These are phyloP conservation scores for Insectozyma bohioensis DNA, from an alignment of 1,139 yeast species.

Conservation along the genomic window DNA sequence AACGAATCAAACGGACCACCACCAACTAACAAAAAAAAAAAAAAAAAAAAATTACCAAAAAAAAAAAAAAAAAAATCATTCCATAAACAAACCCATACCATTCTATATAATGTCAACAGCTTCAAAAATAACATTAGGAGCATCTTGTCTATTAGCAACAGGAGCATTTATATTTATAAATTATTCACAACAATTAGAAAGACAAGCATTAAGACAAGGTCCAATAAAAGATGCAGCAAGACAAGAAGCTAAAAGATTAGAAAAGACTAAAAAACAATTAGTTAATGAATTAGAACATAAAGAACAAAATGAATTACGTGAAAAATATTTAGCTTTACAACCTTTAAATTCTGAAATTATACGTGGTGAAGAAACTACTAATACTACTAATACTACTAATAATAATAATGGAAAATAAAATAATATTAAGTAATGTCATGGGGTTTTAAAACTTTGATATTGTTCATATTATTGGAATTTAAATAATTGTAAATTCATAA, in stretches of 20 bases:
- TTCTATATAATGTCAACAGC: constrained; percentile 59
- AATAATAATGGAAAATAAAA: neutral
- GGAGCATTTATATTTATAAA: constrained; percentile 67
- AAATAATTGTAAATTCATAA: too few species aligned
- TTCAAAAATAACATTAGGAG: constrained; percentile 66
- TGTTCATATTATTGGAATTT: too few species aligned
- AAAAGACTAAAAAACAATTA: constrained; percentile 35
- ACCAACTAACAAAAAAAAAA: too few species aligned
- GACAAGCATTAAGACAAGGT: constrained; percentile 71
- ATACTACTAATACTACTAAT: neutral
- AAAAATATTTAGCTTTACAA: constrained; percentile 63
- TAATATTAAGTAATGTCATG: too few species aligned
- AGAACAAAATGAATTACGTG: constrained; percentile 65
- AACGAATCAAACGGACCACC: too few species aligned
- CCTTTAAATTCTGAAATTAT: constrained; percentile 51
- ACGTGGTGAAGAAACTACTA: constrained; percentile 32
- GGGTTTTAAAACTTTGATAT: too few species aligned
- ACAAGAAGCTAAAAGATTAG: constrained; percentile 39
- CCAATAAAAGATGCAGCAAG: constrained; percentile 77
- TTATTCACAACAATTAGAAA: constrained; percentile 63
- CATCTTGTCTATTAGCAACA: constrained; percentile 55
- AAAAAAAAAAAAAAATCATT: constrained; percentile 1
- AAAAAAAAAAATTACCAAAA: too few species aligned
- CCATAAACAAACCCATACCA: constrained; percentile 6
- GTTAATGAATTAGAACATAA: constrained; percentile 74